These are phyloP conservation scores for Podospora anserina DNA, from an alignment of 495 filamentous ascomycete species.

Conservation along the genomic window DNA sequence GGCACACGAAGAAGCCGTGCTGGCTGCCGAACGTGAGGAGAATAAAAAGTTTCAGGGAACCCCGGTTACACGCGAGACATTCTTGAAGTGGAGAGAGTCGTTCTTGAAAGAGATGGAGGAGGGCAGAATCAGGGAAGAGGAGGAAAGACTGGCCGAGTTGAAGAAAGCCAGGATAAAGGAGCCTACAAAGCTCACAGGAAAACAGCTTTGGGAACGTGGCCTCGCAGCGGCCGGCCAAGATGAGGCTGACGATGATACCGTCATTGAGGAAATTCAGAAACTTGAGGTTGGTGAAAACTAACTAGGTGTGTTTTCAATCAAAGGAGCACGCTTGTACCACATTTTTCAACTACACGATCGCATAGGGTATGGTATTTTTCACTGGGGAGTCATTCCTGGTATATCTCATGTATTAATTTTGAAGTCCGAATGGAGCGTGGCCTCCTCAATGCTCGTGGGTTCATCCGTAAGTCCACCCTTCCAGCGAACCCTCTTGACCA, in stretches of 20 bases:
- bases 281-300: constrained; percentile 54
- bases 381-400: not conserved
- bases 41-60: constrained; percentile 96
- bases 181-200: constrained; percentile 65
- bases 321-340: not conserved
- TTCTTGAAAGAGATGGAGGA: constrained; percentile 81
- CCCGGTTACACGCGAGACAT: constrained; percentile 77
- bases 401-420: not conserved
- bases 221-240: constrained; percentile 71
- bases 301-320: constrained; percentile 10
- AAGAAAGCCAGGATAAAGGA: constrained; percentile 69
- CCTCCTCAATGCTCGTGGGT: not conserved
- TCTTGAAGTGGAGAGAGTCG: constrained; percentile 73
- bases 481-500: not conserved
- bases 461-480: not conserved
- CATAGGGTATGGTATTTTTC: not conserved
- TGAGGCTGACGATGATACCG: constrained; percentile 52
- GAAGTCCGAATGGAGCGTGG: not conserved
- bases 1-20: constrained; percentile 60
- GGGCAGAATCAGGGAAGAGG: constrained; percentile 55
- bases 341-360: not conserved
- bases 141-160: constrained; percentile 71
- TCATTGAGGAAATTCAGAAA: constrained; percentile 59
- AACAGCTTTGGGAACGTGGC: constrained; percentile 80
- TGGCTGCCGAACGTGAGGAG: constrained; percentile 81